These are phyloP conservation scores for Elongisporangium senticosum DNA, from an alignment of 352 stramenopile species.

Conservation along the genomic window DNA sequence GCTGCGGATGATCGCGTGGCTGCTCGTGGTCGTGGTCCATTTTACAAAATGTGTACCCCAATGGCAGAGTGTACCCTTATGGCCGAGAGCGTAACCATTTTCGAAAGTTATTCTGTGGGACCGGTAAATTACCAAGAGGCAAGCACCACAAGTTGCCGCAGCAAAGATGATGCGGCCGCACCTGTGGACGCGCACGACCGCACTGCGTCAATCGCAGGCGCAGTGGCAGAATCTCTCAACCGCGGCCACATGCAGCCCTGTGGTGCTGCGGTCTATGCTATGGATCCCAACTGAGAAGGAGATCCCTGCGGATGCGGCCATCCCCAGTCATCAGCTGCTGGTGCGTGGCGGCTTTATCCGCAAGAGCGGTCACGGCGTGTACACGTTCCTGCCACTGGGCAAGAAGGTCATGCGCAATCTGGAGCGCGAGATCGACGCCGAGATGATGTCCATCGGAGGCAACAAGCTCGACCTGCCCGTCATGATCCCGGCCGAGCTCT, in stretches of 20 bases:
- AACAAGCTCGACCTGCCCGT: slow-evolving; percentile 82
- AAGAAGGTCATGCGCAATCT: slow-evolving; percentile 70
- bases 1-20: background rate
- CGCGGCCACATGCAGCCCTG: background rate
- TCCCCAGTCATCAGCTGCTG: slow-evolving; percentile 81
- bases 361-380: slow-evolving; percentile 79
- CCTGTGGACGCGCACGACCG: background rate
- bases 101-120: background rate
- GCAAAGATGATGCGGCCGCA: background rate
- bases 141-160: background rate
- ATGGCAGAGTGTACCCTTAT: background rate
- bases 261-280: slow-evolving; percentile 37
- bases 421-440: slow-evolving; percentile 76
- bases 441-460: slow-evolving; percentile 73
- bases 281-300: slow-evolving; percentile 78
- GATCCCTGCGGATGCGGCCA: slow-evolving; percentile 68
- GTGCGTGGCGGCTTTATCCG: slow-evolving; percentile 82
- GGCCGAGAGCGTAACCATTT: background rate
- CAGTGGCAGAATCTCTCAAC: background rate
- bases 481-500: slow-evolving; percentile 70
- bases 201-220: background rate
- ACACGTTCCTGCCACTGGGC: slow-evolving; percentile 72
- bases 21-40: background rate
- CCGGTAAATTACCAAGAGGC: background rate
- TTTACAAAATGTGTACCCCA: background rate